Percentiles rank a stretch among this genome's conserved stretches.
Evolutionary conservation across 1,139 yeast genomes (phyloP).

Genomic region (Candida sp.): DNA sequence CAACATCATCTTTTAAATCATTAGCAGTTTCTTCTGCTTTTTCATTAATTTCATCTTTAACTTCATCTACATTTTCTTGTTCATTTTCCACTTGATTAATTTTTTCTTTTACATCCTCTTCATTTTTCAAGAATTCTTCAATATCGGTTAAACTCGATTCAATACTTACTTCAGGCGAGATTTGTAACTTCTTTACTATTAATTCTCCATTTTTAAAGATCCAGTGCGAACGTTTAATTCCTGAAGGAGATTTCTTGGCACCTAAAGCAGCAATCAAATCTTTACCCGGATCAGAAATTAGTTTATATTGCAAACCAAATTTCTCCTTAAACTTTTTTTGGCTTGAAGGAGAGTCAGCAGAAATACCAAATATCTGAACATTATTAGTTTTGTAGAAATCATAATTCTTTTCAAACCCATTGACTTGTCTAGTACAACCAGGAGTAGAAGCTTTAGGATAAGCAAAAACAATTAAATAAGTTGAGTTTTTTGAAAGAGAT

Average conservation of each 20-base stretch:
- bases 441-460: conserved; percentile 96
- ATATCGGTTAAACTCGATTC: conserved; percentile 58
- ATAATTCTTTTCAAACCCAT: conserved; percentile 76
- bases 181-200: conserved; percentile 57
- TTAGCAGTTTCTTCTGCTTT: conserved; percentile 5
- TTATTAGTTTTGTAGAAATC: conserved; percentile 51
- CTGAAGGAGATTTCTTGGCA: conserved; percentile 76
- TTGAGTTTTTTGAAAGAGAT: conserved; percentile 44
- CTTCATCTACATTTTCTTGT: conserved; percentile 8
- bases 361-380: conserved; percentile 57
- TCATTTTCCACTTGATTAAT: conserved; percentile 2
- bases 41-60: conserved; percentile 8
- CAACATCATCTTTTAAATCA: conserved; percentile 3
- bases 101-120: conserved; percentile 7
- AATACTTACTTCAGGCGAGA: conserved; percentile 80
- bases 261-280: conserved; percentile 73
- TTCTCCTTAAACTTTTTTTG: conserved; percentile 75
- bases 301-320: conserved; percentile 67
- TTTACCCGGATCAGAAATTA: conserved; percentile 74
- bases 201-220: conserved; percentile 77
- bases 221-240: conserved; percentile 88
- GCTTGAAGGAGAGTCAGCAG: conserved; percentile 71
- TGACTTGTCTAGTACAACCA: conserved; percentile 92
- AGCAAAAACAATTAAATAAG: conserved; percentile 63
- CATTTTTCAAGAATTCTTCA: conserved; percentile 21